Evolutionary conservation across 1,139 yeast species (phyloP).

Genomic region (Tardiomyces blankii): DNA sequence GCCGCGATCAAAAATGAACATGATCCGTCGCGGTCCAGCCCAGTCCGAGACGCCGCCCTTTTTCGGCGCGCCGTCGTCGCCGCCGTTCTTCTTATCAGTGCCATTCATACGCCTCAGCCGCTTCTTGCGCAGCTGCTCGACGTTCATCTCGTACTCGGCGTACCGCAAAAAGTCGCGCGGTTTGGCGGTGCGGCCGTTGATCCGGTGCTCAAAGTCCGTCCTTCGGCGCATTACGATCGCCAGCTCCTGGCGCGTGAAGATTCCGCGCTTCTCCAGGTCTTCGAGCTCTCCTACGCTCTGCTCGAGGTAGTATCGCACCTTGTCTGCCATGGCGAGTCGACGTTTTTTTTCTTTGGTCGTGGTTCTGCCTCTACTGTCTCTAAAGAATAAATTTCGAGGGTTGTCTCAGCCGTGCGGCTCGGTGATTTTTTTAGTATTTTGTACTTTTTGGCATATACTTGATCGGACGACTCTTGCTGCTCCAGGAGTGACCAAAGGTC

Average conservation of each 20-base stretch:
- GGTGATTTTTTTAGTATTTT: neutral
- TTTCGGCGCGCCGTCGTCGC: conserved; percentile 23
- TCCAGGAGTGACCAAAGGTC: too few relatives aligned
- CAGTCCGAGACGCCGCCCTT: conserved; percentile 51
- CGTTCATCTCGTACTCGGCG: conserved; percentile 68
- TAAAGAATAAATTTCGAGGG: neutral
- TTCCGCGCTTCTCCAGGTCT: conserved; percentile 70
- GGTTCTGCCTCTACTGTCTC: too few relatives aligned
- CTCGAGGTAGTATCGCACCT: conserved; percentile 67
- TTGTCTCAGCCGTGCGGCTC: neutral
- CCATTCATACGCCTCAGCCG: conserved; percentile 46
- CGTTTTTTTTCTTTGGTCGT: conserved; percentile 1
- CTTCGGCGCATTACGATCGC: conserved; percentile 82
- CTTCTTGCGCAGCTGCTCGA: conserved; percentile 69
- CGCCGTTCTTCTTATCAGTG: conserved; percentile 30
- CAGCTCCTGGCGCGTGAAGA: conserved; percentile 62
- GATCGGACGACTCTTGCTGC: neutral
- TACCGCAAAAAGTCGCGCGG: conserved; percentile 71
- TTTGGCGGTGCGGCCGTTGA: conserved; percentile 73
- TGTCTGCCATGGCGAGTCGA: conserved; percentile 67
- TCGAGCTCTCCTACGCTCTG: conserved; percentile 88
- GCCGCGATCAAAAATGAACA: conserved; percentile 78
- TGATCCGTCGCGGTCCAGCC: conserved; percentile 75
- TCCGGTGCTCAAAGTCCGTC: conserved; percentile 90
- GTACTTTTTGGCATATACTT: neutral